Conservation (phyloP, 257 asterid genomes). For the Linaria vulgaris region DNA sequence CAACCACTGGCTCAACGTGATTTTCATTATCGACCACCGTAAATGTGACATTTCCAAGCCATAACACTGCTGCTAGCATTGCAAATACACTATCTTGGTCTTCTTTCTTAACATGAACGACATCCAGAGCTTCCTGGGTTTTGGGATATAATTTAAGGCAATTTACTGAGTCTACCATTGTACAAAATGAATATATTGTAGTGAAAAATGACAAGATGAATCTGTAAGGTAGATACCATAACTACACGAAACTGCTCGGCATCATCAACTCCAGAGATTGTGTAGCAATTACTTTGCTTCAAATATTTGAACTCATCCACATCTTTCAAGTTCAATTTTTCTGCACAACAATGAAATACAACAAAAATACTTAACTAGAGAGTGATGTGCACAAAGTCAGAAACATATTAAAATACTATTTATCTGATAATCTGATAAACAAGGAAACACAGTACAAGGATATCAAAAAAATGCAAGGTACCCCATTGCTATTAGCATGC, state of each 20-base stretch:
- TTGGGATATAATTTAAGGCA: constrained; percentile 24
- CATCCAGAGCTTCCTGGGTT: constrained; percentile 87
- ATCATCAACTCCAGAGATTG: constrained; percentile 88
- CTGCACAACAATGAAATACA: constrained; percentile 43
- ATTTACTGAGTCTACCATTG: constrained; percentile 25
- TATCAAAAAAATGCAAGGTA: too few species aligned
- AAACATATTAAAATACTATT: too few species aligned
- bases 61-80: constrained; percentile 95
- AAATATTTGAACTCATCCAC: constrained; percentile 75
- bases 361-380: neutral
- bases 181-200: constrained; percentile 14
- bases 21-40: constrained; percentile 72
- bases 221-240: constrained; percentile 42
- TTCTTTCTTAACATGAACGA: constrained; percentile 84
- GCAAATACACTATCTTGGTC: constrained; percentile 95
- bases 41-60: constrained; percentile 92
- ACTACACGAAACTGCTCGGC: constrained; percentile 84
- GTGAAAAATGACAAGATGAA: constrained; percentile 21
- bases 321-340: constrained; percentile 67
- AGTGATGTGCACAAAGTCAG: too few species aligned
- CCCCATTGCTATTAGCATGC: too few species aligned
- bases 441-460: too few species aligned
- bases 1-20: constrained; percentile 91
- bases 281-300: constrained; percentile 81
- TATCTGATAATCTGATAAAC: too few species aligned